Evolutionary conservation across 805 yeast species (phyloP).

Genomic region (Zygosaccharomyces bailii): DNA sequence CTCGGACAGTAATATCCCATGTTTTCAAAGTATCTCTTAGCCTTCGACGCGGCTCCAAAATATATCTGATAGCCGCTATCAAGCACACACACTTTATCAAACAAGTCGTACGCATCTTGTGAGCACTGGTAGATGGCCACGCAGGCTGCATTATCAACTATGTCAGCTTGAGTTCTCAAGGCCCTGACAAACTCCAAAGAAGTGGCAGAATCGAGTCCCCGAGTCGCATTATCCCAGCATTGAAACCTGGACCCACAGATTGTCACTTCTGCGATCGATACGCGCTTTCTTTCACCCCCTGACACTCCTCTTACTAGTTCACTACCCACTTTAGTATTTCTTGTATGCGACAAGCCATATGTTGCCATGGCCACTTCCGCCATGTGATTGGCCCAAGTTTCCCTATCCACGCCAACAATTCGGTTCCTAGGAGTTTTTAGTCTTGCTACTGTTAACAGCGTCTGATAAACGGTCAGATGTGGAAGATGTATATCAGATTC

Average conservation of each 20-base stretch:
- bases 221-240: conserved; percentile 80
- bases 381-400: conserved; percentile 50
- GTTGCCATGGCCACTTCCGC: conserved; percentile 52
- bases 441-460: conserved; percentile 59
- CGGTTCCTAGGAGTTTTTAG: conserved; percentile 62
- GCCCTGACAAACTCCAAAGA: conserved; percentile 72
- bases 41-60: conserved; percentile 55
- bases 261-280: conserved; percentile 75
- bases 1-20: conserved; percentile 66
- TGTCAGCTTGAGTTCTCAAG: conserved; percentile 55
- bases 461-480: conserved; percentile 61
- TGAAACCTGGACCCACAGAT: conserved; percentile 60
- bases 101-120: conserved; percentile 59
- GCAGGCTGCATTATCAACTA: conserved; percentile 52
- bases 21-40: conserved; percentile 53
- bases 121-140: conserved; percentile 72
- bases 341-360: conserved; percentile 59
- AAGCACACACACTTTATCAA: conserved; percentile 59
- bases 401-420: conserved; percentile 52
- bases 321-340: conserved; percentile 57
- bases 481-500: conserved; percentile 69
- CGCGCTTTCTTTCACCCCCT: conserved; percentile 85
- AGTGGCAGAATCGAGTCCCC: conserved; percentile 83
- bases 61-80: conserved; percentile 61
- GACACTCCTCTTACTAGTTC: conserved; percentile 69